Conservation (phyloP, 2,329 filamentous ascomycete species). For the Clonostachys byssicola region DNA sequence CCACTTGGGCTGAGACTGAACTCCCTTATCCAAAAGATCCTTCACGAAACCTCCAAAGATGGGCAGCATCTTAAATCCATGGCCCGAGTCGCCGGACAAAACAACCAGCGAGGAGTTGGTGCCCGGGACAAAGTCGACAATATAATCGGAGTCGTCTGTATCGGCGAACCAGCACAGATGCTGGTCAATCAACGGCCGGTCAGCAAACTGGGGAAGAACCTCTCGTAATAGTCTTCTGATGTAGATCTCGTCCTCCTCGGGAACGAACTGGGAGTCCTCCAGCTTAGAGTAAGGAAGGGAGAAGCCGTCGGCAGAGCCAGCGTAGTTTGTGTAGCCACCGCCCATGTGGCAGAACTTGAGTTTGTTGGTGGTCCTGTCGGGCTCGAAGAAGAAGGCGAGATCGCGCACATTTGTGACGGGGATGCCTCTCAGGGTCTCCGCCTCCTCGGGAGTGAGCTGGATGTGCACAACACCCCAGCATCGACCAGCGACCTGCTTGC, state of each 20-base stretch:
- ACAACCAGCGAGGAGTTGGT: slow-evolving; percentile 40
- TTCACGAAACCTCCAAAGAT: slow-evolving; percentile 48
- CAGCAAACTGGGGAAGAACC: slow-evolving; percentile 45
- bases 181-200: slow-evolving; percentile 49
- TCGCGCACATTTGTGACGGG: slow-evolving; percentile 59
- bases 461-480: slow-evolving; percentile 59
- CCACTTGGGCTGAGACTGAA: slow-evolving; percentile 41
- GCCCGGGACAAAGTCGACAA: slow-evolving; percentile 53
- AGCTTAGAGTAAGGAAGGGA: slow-evolving; percentile 12
- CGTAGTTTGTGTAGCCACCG: slow-evolving; percentile 47
- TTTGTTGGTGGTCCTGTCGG: slow-evolving; percentile 51
- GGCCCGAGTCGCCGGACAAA: slow-evolving; percentile 54
- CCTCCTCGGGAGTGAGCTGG: slow-evolving; percentile 50
- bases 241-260: slow-evolving; percentile 46
- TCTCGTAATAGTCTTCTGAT: slow-evolving; percentile 44
- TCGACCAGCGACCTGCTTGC: slow-evolving; percentile 46
- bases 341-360: slow-evolving; percentile 59
- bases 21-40: slow-evolving; percentile 34
- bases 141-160: slow-evolving; percentile 54
- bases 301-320: slow-evolving; percentile 23
- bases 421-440: slow-evolving; percentile 46
- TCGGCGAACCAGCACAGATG: slow-evolving; percentile 62
- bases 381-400: slow-evolving; percentile 63
- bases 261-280: slow-evolving; percentile 40
- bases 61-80: slow-evolving; percentile 61